Base-by-base conservation (phyloP, 2,329 filamentous ascomycete species). In the Lasiodiplodia gonubiensis region DNA sequence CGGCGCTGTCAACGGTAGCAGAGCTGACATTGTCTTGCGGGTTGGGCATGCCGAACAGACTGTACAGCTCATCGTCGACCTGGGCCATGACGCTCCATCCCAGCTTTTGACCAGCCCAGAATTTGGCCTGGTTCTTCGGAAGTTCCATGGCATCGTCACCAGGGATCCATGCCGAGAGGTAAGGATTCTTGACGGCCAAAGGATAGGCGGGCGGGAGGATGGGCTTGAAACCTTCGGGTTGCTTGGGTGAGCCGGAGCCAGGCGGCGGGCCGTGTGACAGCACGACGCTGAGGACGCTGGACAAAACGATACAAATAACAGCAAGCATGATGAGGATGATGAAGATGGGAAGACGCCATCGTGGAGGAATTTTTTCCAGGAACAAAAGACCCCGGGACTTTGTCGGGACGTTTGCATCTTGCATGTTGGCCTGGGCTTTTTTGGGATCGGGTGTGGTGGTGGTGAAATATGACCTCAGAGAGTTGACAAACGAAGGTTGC, bases 141-240 rank as follows among this genome's bases (percentile, higher is more conserved):
- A 83, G 67, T 16, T 73, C 71, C 46, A 75, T 68, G 8, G 78
- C 75, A 46, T 75, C 73, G 57, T 79, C 74, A 51, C 80, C 78
- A 11, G 80, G 80, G 67, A 83, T 76, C 81, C 81, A 83, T 72
- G 77, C 72, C 70, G 61, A 81, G 10, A 81, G 74, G 68, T 81
- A 82, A 30, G 80, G 80, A 67, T 78, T 81, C 33, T 76, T 76
- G 7, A 82, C 80, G 7, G 80, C 81, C 49, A 82, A 68, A 1
- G 80, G 80, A 68, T 82, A 82, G 1, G 81, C 80, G 3, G 80
- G 81, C 4, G 80, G 80, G n/a, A 74, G 69, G 3, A 76, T 64
- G 46, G 75, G 75, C 3, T 72, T 68, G 63, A 72, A 75, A 16
- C 16, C 54, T 18, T 53, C 30, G 25, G 64, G 59, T 3, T 53